phyloP scores from a whole-genome alignment of 2,329 filamentous ascomycete species.

The Talaromyces sp. region DNA sequence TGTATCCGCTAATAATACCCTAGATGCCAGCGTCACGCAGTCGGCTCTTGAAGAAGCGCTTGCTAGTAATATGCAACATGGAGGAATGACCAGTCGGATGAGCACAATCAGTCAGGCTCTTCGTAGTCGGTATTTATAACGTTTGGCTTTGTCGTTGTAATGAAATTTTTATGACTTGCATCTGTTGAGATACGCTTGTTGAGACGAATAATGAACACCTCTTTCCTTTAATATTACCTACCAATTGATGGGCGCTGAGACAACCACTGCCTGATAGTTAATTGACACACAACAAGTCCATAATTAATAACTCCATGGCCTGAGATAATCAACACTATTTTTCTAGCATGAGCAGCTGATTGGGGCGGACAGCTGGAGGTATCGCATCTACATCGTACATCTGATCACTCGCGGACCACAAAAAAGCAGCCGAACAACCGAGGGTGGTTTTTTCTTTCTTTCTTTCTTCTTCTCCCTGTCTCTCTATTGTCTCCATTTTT shows the following conservation, averaged over 20 bases:
- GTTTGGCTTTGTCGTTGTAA: neutral
- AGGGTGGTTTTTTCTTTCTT: neutral
- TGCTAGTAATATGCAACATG: constrained; percentile 57
- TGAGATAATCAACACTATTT: too few species aligned
- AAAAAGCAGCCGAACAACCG: neutral
- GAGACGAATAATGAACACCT: neutral
- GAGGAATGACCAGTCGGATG: constrained; percentile 44
- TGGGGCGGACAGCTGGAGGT: neutral
- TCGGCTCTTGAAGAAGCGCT: constrained; percentile 61
- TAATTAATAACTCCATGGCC: neutral
- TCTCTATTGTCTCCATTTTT: neutral
- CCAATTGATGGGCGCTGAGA: neutral
- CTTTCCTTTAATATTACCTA: neutral
- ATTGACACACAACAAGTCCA: neutral
- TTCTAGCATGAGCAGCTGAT: neutral
- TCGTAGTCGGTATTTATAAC: constrained; percentile 46
- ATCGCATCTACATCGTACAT: constrained; percentile 6
- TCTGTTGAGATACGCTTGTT: neutral
- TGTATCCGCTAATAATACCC: constrained; percentile 1
- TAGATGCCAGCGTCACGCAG: constrained; percentile 60
- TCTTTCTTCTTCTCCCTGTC: neutral
- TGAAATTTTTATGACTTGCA: neutral
- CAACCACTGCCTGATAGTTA: neutral
- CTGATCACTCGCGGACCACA: neutral
- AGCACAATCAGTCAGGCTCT: constrained; percentile 50